Conservation (phyloP, 2,329 filamentous ascomycete genomes). For the Arachnopeziza araneosa region DNA sequence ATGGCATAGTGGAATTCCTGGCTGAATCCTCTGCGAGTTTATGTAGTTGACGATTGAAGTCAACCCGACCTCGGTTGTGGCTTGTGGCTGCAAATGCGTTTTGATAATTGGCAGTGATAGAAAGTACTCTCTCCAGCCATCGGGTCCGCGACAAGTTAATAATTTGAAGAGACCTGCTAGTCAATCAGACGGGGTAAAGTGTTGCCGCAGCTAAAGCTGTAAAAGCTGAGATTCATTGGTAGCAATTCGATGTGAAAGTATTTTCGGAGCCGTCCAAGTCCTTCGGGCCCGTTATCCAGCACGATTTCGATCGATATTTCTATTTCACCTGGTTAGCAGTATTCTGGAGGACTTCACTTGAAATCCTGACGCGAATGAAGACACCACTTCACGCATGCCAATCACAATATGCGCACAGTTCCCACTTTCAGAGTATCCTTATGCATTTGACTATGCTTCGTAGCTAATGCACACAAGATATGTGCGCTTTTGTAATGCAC, state of each 20-base stretch:
- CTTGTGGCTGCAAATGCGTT: background rate
- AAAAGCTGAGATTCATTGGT: background rate
- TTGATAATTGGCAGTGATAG: background rate
- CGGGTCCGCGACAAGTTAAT: background rate
- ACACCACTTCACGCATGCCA: background rate
- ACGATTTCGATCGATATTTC: background rate
- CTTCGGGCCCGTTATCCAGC: background rate
- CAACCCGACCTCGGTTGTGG: background rate
- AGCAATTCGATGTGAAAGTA: background rate
- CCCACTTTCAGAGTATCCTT: constrained; percentile 17
- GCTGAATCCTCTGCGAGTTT: background rate
- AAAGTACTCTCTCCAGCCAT: background rate
- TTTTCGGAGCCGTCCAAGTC: background rate
- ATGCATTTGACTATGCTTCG: constrained; percentile 27
- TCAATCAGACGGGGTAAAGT: background rate
- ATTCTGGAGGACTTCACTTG: background rate
- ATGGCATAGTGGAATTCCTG: background rate
- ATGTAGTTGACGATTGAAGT: background rate
- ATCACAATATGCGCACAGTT: background rate
- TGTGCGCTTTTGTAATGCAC: constrained; percentile 21
- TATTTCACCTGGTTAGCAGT: background rate
- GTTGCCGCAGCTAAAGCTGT: background rate
- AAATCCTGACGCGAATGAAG: background rate
- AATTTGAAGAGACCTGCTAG: background rate
- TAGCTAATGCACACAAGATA: constrained; percentile 29